Percentiles rank a stretch among this genome's conserved stretches.
Conservation (phyloP, 768 basidiomycete species). For the Boletus coccyginus region DNA sequence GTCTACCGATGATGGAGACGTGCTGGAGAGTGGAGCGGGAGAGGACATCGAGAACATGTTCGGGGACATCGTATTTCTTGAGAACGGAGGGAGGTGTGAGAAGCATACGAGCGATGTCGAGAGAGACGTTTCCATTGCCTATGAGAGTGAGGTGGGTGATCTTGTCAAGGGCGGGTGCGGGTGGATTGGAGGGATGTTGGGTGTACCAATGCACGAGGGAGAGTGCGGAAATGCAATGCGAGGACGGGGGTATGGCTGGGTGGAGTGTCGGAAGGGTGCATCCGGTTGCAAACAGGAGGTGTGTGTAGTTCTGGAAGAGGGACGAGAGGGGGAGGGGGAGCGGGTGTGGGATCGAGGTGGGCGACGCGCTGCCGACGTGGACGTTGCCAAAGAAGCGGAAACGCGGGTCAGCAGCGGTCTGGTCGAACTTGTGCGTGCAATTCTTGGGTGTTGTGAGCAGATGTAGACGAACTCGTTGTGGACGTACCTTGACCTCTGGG, state of each 20-base stretch:
- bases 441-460: conserved; percentile 54
- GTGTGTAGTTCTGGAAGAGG: conserved; percentile 73
- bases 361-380: conserved; percentile 43
- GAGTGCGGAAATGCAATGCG: conserved; percentile 66
- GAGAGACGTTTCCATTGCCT: conserved; percentile 92
- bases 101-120: conserved; percentile 90
- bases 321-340: conserved; percentile 57
- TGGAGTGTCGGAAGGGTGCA: conserved; percentile 67
- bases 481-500: conserved; percentile 86
- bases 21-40: conserved; percentile 60
- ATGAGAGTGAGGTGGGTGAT: conserved; percentile 76
- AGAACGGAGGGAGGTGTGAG: conserved; percentile 67
- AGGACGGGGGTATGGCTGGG: conserved; percentile 46
- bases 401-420: conserved; percentile 71
- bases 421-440: conserved; percentile 93
- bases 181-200: conserved; percentile 69
- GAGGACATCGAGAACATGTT: conserved; percentile 67
- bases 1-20: conserved; percentile 79
- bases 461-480: not conserved
- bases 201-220: conserved; percentile 97
- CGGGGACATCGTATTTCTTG: conserved; percentile 73
- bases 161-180: conserved; percentile 62
- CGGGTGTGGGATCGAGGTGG: conserved; percentile 49
- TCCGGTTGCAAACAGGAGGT: conserved; percentile 85
- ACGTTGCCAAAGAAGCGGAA: conserved; percentile 93